These are phyloP conservation scores for Chaetomium globosum DNA, from an alignment of 2,329 filamentous ascomycete species.

Conservation along the genomic window DNA sequence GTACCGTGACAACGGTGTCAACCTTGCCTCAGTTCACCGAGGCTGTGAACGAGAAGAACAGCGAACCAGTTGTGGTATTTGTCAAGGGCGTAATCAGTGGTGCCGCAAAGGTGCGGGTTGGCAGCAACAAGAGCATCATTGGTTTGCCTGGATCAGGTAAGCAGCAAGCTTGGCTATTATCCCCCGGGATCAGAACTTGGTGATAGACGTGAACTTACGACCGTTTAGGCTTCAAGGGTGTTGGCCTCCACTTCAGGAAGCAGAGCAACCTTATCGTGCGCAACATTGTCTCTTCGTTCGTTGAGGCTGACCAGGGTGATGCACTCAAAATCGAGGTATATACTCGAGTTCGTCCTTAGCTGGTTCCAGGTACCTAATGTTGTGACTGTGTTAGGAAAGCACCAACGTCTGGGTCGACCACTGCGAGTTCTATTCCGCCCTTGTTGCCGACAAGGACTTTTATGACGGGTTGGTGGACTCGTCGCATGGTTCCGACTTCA, in stretches of 20 bases:
- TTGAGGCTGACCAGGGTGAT: constrained; percentile 59
- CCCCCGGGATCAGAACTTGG: not conserved
- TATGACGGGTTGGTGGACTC: constrained; percentile 69
- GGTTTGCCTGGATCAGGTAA: constrained; percentile 46
- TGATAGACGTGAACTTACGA: not conserved
- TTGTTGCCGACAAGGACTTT: constrained; percentile 65
- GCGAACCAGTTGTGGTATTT: constrained; percentile 50
- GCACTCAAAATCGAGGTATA: constrained; percentile 55
- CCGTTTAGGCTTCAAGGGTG: constrained; percentile 43
- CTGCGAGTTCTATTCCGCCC: constrained; percentile 64
- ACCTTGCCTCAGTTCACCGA: constrained; percentile 53
- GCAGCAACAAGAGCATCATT: constrained; percentile 55
- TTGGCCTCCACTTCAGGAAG: constrained; percentile 57
- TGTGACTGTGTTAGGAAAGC: constrained; percentile 45
- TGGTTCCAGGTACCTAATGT: not conserved
- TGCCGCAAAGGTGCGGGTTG: constrained; percentile 48
- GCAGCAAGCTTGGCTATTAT: constrained; percentile 37
- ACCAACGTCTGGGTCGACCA: constrained; percentile 70
- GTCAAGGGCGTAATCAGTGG: constrained; percentile 50
- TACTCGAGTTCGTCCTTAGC: too few relatives aligned
- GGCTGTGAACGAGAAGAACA: constrained; percentile 49
- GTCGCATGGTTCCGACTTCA: constrained; percentile 64
- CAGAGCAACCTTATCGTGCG: constrained; percentile 63
- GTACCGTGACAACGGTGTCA: constrained; percentile 57
- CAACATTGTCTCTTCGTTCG: constrained; percentile 62